These are phyloP conservation scores for Phytophthora cajani DNA, from an alignment of 352 stramenopile species.

Conservation along the genomic window DNA sequence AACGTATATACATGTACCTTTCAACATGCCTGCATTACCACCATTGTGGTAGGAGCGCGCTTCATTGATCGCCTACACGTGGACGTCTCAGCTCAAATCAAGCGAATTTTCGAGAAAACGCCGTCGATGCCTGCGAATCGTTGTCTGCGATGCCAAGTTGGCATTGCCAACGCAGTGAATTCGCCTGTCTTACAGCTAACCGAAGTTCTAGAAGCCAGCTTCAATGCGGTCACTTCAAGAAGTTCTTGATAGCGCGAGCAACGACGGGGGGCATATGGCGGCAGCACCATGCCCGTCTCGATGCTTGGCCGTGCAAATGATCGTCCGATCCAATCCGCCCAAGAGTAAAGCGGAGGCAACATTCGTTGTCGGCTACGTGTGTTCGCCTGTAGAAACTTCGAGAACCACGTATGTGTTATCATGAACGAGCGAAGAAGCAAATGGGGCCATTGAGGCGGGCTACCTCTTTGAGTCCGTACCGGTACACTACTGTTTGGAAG, in stretches of 20 bases:
- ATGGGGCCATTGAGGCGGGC: background rate
- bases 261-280: background rate
- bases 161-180: too few species aligned
- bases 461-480: too few species aligned
- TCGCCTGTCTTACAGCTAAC: too few species aligned
- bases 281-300: slow-evolving; percentile 1
- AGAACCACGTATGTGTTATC: background rate
- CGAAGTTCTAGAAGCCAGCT: slow-evolving; percentile 5
- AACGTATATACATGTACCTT: too few species aligned
- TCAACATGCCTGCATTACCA: too few species aligned
- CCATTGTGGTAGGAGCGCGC: background rate
- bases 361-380: background rate
- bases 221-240: background rate
- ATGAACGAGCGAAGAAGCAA: background rate
- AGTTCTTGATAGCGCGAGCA: background rate
- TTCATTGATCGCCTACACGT: slow-evolving; percentile 4
- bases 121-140: background rate
- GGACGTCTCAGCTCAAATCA: slow-evolving; percentile 9
- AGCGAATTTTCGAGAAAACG: slow-evolving; percentile 17
- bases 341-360: background rate
- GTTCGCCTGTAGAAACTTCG: slow-evolving; percentile 5
- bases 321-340: background rate
- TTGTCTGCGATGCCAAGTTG: background rate
- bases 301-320: background rate
- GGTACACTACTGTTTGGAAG: too few species aligned